A percentile compares a stretch with the other conserved stretches of the same genome.
phyloP scores from a whole-genome alignment of 352 stramenopile genomes.

The Thalassiosira hispida region DNA sequence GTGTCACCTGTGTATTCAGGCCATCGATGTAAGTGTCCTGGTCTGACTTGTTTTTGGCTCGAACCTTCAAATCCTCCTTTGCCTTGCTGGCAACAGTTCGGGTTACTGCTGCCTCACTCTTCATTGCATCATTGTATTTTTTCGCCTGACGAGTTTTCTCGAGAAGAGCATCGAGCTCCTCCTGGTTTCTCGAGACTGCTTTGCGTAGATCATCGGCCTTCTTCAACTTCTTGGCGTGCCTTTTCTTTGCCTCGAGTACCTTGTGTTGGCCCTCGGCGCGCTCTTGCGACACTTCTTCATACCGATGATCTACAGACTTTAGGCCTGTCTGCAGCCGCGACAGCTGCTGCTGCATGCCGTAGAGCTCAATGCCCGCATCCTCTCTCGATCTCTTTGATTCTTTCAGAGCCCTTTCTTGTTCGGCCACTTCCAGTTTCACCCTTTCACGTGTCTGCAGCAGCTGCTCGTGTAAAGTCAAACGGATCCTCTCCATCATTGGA shows the following conservation, averaged over 20 bases:
- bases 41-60: slow-evolving; percentile 92
- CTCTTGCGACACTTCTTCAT: slow-evolving; percentile 38
- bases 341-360: slow-evolving; percentile 94
- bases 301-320: slow-evolving; percentile 71
- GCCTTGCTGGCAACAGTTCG: slow-evolving; percentile 92
- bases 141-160: slow-evolving; percentile 88
- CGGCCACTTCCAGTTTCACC: slow-evolving; percentile 58
- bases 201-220: slow-evolving; percentile 57
- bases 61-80: slow-evolving; percentile 90
- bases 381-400: slow-evolving; percentile 80
- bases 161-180: slow-evolving; percentile 90
- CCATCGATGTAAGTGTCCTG: slow-evolving; percentile 95
- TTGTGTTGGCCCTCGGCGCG: slow-evolving; percentile 27
- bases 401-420: slow-evolving; percentile 60
- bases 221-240: slow-evolving; percentile 36
- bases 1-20: slow-evolving; percentile 90
- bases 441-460: slow-evolving; percentile 59
- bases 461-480: slow-evolving; percentile 59
- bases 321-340: slow-evolving; percentile 91
- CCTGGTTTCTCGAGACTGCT: slow-evolving; percentile 87
- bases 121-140: slow-evolving; percentile 93
- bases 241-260: slow-evolving; percentile 34
- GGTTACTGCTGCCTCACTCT: slow-evolving; percentile 92
- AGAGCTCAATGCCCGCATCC: slow-evolving; percentile 91
- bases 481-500: slow-evolving; percentile 41